Base-by-base conservation (phyloP, 805 yeast species). In the Candida qinlingensis region DNA sequence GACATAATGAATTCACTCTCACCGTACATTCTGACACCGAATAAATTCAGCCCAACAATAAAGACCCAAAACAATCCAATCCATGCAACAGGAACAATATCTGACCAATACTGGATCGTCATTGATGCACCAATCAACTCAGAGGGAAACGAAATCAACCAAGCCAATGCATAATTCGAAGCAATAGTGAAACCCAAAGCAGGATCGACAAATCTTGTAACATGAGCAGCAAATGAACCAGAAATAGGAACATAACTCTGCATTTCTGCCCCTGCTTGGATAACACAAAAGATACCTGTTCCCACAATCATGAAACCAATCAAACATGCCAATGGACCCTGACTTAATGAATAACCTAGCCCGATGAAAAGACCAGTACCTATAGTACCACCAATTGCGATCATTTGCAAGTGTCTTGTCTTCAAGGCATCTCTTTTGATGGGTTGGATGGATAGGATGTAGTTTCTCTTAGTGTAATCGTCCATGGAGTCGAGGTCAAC, bases 321-420 rank as follows among this genome's bases (percentile, higher is more conserved):
- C 33, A 83, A 63, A 44, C 81, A 74, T 2, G 82, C 87, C 11
- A 85, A 85, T n/a, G 88, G 89, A 52, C 85, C 85, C 28, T 71
- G 67, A 12, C 64, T 63, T 44, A 84, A 66, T 0, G 85, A 77
- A 41, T 73, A 67, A 47, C 87, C 87, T 7, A 83, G 71, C 40
- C 86, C 87, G 49, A 83, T 77, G 55, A 83, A 81, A 49, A 83
- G 66, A 59, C 88, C 87, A 34, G 88, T 81, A 65, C 90, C 89
- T 50, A 83, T 77, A 45, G 83, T 75, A 60, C 87, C 87, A 53
- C 87, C 89, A 51, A 83, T 76, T 40, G 88, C 83, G 51, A 83
- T 75, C 77, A 83, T 79, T 54, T 81, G 81, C 54, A 83, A 62
- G 58, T 81, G 87, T 65, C 85, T 73, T 31, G 73, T 67, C 58